phyloP scores from a whole-genome alignment of 306 rosid genomes.

The Acmispon strigosus region DNA sequence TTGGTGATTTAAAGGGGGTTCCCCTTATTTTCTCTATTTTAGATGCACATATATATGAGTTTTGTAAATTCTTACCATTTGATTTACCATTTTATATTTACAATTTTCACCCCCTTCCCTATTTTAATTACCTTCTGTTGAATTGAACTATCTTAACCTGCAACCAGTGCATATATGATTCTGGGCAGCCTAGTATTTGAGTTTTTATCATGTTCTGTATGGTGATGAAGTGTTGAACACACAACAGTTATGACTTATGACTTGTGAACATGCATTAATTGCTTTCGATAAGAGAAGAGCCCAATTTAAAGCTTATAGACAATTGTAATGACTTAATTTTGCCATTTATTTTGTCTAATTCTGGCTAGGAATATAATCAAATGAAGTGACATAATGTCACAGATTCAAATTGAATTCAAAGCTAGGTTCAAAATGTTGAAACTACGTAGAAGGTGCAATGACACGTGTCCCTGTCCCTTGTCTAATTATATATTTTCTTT shows the following conservation, averaged over 20 bases:
- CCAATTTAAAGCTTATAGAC: slow-evolving; percentile 1
- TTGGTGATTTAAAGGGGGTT: no score
- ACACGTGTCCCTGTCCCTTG: not conserved
- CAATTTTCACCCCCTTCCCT: no score
- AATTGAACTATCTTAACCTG: not conserved
- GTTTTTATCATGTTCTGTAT: slow-evolving; percentile 7
- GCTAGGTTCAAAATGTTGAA: slow-evolving; percentile 13
- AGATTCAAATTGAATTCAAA: not conserved
- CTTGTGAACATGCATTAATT: not conserved
- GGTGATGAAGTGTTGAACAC: not conserved
- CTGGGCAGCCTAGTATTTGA: not conserved
- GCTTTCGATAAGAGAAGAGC: not conserved
- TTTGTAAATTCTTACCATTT: no score
- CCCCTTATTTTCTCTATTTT: no score
- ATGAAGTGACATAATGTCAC: not conserved
- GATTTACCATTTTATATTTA: no score
- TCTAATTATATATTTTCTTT: slow-evolving; percentile 13
- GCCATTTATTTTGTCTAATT: not conserved
- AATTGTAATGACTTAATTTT: slow-evolving; percentile 3
- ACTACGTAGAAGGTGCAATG: slow-evolving; percentile 10
- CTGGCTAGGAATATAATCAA: not conserved
- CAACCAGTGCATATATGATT: not conserved
- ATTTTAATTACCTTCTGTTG: not conserved
- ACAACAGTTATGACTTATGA: slow-evolving; percentile 6
- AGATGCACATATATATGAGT: no score